phyloP scores from a whole-genome alignment of 192 early-diverging fungal genomes.

The Backusella parvicylindrica region DNA sequence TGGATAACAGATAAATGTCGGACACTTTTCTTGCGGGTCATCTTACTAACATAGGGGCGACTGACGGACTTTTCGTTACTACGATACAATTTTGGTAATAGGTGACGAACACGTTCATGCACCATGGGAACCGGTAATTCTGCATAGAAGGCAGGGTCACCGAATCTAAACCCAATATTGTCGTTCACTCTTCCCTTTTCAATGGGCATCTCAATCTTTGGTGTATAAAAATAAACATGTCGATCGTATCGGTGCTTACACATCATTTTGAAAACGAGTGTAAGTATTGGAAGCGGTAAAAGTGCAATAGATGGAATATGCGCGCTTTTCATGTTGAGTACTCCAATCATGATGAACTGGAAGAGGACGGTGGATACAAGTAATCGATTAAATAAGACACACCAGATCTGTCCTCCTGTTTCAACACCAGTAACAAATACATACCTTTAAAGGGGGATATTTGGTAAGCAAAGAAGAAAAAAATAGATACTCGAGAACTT shows the following conservation, averaged over 20 bases:
- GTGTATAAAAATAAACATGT: constrained; percentile 51
- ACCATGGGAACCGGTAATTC: constrained; percentile 66
- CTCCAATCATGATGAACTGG: constrained; percentile 63
- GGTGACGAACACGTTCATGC: constrained; percentile 58
- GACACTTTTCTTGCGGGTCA: constrained; percentile 26
- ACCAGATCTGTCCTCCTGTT: constrained; percentile 71
- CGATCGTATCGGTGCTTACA: constrained; percentile 43
- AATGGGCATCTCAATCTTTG: constrained; percentile 31
- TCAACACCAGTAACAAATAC: constrained; percentile 71
- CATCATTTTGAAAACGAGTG: constrained; percentile 48
- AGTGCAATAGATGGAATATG: constrained; percentile 41
- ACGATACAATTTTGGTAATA: constrained; percentile 57
- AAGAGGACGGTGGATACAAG: constrained; percentile 59
- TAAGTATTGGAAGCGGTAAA: constrained; percentile 60
- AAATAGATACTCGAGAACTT: background rate
- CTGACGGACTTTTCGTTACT: constrained; percentile 21
- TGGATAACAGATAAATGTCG: constrained; percentile 23
- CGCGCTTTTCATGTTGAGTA: constrained; percentile 48
- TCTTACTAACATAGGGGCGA: constrained; percentile 18
- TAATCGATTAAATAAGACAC: constrained; percentile 65
- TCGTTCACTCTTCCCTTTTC: background rate
- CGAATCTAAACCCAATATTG: constrained; percentile 50
- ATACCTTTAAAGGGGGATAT: too few species aligned
- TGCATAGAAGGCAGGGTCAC: constrained; percentile 62
- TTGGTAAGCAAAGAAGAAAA: too few species aligned